Percentiles rank a stretch among this genome's conserved stretches.
phyloP scores from a whole-genome alignment of 805 yeast species.

The Wickerhamiella bombiphila region DNA sequence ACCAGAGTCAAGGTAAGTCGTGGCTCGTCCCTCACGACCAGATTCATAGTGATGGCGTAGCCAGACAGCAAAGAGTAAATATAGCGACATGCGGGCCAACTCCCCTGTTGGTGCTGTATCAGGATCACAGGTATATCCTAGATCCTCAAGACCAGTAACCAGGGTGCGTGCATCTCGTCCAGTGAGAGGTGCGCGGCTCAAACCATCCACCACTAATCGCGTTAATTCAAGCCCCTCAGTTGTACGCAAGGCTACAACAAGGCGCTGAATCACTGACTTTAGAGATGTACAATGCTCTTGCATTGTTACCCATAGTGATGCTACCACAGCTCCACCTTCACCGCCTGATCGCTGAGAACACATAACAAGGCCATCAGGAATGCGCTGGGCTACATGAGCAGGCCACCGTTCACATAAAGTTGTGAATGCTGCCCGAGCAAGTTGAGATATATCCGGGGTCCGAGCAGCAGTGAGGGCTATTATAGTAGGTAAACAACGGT shows the following conservation, averaged over 20 bases:
- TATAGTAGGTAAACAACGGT: not conserved
- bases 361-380: not conserved
- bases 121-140: not conserved
- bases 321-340: not conserved
- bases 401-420: not conserved
- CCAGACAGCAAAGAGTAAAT: not conserved
- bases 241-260: not conserved
- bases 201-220: not conserved
- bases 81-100: not conserved
- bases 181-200: not conserved
- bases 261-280: not conserved
- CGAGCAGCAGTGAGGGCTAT: not conserved
- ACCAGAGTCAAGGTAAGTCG: not conserved
- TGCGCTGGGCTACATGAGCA: not conserved
- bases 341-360: not conserved
- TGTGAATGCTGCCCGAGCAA: not conserved
- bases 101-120: not conserved
- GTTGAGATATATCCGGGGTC: not conserved
- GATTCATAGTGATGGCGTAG: not conserved
- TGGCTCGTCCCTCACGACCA: not conserved
- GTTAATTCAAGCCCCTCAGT: not conserved
- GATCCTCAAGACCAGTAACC: not conserved
- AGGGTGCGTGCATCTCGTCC: not conserved
- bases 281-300: not conserved
- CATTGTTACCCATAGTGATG: not conserved